A percentile compares a stretch with the other conserved stretches of the same genome.
Conservation (phyloP, 352 stramenopile species). For the Phytophthora pseudosyringae region DNA sequence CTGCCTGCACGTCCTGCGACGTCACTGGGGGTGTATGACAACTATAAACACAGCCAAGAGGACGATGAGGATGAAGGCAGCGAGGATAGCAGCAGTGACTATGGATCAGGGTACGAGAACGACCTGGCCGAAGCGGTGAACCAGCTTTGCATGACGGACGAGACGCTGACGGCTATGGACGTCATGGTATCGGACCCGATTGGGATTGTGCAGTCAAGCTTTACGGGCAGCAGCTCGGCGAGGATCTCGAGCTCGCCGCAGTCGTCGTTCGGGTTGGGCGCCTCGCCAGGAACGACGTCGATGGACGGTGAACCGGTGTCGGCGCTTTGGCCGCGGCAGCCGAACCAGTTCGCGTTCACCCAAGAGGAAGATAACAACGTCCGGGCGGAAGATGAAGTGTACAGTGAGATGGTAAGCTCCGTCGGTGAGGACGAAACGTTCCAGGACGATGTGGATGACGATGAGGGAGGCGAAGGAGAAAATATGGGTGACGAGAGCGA, state of each 20-base stretch:
- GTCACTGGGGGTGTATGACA: conserved; percentile 14
- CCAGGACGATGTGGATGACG: conserved; percentile 47
- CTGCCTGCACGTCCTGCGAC: conserved; percentile 4
- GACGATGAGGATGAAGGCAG: conserved; percentile 17
- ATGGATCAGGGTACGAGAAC: conserved; percentile 73
- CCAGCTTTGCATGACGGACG: conserved; percentile 72
- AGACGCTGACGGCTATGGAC: conserved; percentile 56
- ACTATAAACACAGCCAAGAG: conserved; percentile 28
- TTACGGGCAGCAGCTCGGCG: conserved; percentile 34
- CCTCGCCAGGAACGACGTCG: conserved; percentile 62
- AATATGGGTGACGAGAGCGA: conserved; percentile 35
- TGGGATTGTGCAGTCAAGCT: conserved; percentile 39
- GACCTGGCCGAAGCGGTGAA: conserved; percentile 73
- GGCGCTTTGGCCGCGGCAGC: conserved; percentile 79
- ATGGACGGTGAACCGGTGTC: conserved; percentile 79
- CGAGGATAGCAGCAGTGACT: conserved; percentile 53
- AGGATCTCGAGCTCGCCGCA: conserved; percentile 63
- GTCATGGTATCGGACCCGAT: conserved; percentile 63
- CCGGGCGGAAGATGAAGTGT: conserved; percentile 76
- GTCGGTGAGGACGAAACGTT: conserved; percentile 68
- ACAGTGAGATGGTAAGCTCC: conserved; percentile 78
- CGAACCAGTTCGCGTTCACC: conserved; percentile 86
- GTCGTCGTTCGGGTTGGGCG: conserved; percentile 70
- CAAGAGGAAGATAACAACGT: conserved; percentile 77
- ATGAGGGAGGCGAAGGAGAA: conserved; percentile 34